phyloP scores from a whole-genome alignment of 345 rosid species.

The sweet orange (Citrus sinensis) region DNA sequence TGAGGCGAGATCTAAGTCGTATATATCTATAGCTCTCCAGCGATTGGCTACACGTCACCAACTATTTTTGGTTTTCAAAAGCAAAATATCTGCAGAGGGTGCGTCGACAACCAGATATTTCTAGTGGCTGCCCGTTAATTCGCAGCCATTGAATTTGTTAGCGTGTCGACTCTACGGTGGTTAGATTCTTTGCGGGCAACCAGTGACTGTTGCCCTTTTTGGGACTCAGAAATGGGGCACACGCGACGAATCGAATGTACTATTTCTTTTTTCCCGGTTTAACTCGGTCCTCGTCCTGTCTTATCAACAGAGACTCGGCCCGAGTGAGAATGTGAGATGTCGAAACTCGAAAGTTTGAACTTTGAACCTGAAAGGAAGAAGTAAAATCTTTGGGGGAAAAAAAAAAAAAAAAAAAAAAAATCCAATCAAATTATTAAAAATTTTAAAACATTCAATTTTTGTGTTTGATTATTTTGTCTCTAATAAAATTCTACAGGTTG shows the following conservation, averaged over 20 bases:
- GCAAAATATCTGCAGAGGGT: slow-evolving; percentile 23
- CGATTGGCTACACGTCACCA: slow-evolving; percentile 23
- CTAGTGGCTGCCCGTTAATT: not conserved
- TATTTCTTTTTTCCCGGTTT: not conserved
- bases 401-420: too few species aligned
- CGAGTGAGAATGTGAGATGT: too few species aligned
- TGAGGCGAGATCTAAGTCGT: not conserved
- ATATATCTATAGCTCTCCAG: slow-evolving; percentile 23
- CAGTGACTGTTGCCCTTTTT: not conserved
- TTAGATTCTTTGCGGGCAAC: slow-evolving; percentile 10
- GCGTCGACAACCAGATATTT: slow-evolving; percentile 28
- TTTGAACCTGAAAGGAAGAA: too few species aligned
- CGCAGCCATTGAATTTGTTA: slow-evolving; percentile 11
- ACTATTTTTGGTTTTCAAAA: not conserved
- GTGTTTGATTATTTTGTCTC: too few species aligned
- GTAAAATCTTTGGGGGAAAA: too few species aligned
- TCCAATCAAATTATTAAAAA: too few species aligned
- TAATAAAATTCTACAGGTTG: too few species aligned
- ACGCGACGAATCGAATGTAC: slow-evolving; percentile 5
- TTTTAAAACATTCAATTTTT: too few species aligned
- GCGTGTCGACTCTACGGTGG: slow-evolving; percentile 18
- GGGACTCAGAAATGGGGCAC: not conserved
- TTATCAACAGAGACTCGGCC: too few species aligned
- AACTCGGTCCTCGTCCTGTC: too few species aligned
- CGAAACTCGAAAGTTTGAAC: too few species aligned